Evolutionary conservation across 2,329 filamentous ascomycete species (phyloP).

Genomic region (Eutypa lata): DNA sequence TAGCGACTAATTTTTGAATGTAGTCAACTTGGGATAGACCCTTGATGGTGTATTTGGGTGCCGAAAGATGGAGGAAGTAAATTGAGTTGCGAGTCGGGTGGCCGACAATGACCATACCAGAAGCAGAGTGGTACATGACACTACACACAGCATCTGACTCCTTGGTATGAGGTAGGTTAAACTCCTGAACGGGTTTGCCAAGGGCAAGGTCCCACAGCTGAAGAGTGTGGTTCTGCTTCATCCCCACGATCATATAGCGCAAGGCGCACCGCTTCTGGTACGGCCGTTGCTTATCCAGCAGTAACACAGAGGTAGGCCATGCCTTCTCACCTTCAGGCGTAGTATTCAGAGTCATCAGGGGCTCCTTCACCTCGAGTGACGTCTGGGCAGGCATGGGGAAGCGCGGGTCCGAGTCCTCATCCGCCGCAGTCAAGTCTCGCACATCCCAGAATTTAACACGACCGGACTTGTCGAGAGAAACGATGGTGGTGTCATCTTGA

Average conservation of each 20-base stretch:
- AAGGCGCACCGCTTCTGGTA: conserved; percentile 87
- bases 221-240: conserved; percentile 98
- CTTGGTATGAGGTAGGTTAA: conserved; percentile 92
- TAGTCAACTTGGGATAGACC: conserved; percentile 85
- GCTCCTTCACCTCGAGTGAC: conserved; percentile 76
- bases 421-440: conserved; percentile 63
- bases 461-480: conserved; percentile 94
- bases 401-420: conserved; percentile 48
- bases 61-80: conserved; percentile 94
- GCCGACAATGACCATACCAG: conserved; percentile 90
- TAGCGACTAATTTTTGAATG: conserved; percentile 71
- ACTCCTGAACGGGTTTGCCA: conserved; percentile 92
- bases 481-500: conserved; percentile 90
- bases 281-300: conserved; percentile 93
- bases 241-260: conserved; percentile 92
- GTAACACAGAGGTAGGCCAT: conserved; percentile 92
- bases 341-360: conserved; percentile 81
- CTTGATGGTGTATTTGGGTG: conserved; percentile 84
- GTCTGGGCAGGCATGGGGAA: conserved; percentile 52
- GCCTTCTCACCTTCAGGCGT: conserved; percentile 88
- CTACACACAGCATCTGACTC: conserved; percentile 98
- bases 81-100: conserved; percentile 96
- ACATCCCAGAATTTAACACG: conserved; percentile 99
- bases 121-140: conserved; percentile 87
- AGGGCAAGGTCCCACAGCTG: conserved; percentile 98